phyloP scores from a whole-genome alignment of 768 basidiomycete species.

The Peribolospora baueri region DNA sequence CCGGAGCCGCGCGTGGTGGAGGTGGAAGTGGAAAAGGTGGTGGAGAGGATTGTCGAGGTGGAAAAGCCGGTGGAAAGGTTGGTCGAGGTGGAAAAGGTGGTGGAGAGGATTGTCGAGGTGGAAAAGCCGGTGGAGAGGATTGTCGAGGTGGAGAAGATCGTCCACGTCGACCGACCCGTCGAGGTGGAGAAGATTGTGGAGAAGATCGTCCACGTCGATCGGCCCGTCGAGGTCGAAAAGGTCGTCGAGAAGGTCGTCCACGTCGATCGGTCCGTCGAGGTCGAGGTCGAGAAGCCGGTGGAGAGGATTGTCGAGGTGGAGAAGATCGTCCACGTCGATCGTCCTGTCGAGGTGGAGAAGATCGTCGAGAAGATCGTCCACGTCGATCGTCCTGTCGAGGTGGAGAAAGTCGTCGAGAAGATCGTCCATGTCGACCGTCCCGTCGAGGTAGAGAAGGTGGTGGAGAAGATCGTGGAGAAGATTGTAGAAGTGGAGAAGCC shows the following conservation, averaged over 20 bases:
- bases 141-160: conserved; percentile 13
- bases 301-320: conserved; percentile 16
- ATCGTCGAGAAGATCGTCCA: conserved; percentile 11
- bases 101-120: conserved; percentile 6
- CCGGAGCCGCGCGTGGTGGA: conserved; percentile 9
- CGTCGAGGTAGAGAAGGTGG: conserved; percentile 15
- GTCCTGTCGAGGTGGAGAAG: conserved; percentile 10
- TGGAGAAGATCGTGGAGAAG: conserved; percentile 15
- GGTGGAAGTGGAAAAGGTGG: conserved; percentile 8
- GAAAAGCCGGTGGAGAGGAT: conserved; percentile 12
- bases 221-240: conserved; percentile 11
- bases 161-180: conserved; percentile 10
- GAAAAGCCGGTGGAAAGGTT: conserved; percentile 10
- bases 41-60: conserved; percentile 7
- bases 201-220: conserved; percentile 11
- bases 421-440: conserved; percentile 16
- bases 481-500: conserved; percentile 17
- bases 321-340: conserved; percentile 9
- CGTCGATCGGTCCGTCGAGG: conserved; percentile 1
- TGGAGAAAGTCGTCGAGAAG: conserved; percentile 11
- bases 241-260: conserved; percentile 7
- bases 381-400: conserved; percentile 9
- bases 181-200: conserved; percentile 14
- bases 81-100: conserved; percentile 18
- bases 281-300: conserved; percentile 10